Evolutionary conservation across 345 rosid species (phyloP).

Genomic region (Anacardium occidentale): DNA sequence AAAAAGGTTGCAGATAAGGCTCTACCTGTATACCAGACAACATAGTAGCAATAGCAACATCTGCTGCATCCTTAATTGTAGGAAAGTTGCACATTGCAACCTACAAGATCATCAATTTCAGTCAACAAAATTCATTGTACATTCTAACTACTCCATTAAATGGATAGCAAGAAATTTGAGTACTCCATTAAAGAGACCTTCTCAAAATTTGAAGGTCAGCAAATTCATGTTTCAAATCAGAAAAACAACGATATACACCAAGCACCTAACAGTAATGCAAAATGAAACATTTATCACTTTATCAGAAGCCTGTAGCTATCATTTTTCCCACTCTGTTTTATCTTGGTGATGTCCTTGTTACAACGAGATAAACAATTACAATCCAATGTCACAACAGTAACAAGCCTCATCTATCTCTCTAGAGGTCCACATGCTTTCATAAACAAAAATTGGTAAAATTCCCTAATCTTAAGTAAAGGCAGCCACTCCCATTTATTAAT

Average conservation of each 20-base stretch:
- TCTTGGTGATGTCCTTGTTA: too few relatives aligned
- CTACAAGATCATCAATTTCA: conserved; percentile 39
- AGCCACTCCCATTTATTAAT: background rate
- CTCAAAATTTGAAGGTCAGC: too few relatives aligned
- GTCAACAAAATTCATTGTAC: background rate
- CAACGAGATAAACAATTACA: too few relatives aligned
- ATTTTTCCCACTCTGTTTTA: too few relatives aligned
- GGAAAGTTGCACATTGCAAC: conserved; percentile 96
- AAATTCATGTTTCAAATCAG: too few relatives aligned
- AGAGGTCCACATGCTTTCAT: background rate
- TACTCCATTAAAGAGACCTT: too few relatives aligned
- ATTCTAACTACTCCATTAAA: background rate
- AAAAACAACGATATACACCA: too few relatives aligned
- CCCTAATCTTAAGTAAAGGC: background rate
- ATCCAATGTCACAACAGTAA: background rate
- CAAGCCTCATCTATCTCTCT: background rate
- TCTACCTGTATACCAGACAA: conserved; percentile 80
- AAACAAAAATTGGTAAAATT: background rate
- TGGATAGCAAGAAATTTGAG: background rate
- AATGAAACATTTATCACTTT: too few relatives aligned
- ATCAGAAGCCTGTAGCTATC: too few relatives aligned
- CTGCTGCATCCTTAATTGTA: conserved; percentile 91
- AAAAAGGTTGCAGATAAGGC: conserved; percentile 20
- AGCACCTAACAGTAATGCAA: too few relatives aligned
- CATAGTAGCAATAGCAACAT: conserved; percentile 91